Evolutionary conservation across 176 grass and related monocot species (phyloP).

Genomic region (Coix lacrymajobi): DNA sequence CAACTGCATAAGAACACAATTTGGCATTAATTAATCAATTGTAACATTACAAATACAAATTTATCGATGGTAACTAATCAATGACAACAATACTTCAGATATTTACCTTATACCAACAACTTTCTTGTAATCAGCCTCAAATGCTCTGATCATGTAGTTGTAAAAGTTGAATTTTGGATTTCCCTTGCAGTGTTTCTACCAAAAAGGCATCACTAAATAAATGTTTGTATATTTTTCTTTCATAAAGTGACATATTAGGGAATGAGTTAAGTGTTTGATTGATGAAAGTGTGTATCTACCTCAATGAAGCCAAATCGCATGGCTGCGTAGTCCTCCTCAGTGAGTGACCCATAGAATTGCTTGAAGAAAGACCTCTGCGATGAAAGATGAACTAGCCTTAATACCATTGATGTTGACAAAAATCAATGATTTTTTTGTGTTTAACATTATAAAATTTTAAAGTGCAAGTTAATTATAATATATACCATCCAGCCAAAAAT

Average conservation of each 20-base stretch:
- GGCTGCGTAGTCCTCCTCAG: constrained; percentile 54
- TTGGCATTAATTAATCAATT: neutral
- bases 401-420: neutral
- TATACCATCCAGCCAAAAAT: constrained; percentile 55
- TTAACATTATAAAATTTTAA: neutral
- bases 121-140: constrained; percentile 81
- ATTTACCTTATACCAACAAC: constrained; percentile 85
- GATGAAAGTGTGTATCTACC: constrained; percentile 18
- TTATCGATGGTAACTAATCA: no score
- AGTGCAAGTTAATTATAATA: neutral
- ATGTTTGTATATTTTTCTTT: neutral
- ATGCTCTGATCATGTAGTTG: constrained; percentile 78
- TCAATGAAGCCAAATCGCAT: constrained; percentile 82
- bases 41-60: neutral
- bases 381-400: neutral
- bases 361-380: constrained; percentile 76
- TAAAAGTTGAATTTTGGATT: constrained; percentile 82
- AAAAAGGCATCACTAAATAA: neutral
- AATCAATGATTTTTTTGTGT: neutral
- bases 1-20: constrained; percentile 44
- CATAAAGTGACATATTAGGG: neutral
- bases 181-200: constrained; percentile 53
- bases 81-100: neutral
- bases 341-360: constrained; percentile 73
- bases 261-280: neutral